Evolutionary conservation across 768 basidiomycete genomes (phyloP), one percentile per base, ranked within the genome.

Genomic region (Tylopilus vinaceipallidus): DNA sequence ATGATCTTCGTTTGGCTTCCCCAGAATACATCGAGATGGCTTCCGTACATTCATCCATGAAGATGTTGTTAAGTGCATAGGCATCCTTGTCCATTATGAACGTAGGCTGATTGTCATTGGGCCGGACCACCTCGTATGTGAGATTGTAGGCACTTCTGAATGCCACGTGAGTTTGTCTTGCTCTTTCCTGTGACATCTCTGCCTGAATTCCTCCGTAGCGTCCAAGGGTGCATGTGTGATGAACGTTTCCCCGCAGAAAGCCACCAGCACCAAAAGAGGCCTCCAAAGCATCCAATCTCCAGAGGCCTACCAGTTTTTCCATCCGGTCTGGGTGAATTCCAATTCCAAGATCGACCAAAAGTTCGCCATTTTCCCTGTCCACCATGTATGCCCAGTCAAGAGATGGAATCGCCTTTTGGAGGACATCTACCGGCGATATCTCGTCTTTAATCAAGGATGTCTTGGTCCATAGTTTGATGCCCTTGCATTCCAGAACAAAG

Each of bases 91-190:
- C 40, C 26, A 22, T 20, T 0, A 36, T 34, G 14, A 49, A 43
- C 4, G 19, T 24, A 2, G 48, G 42, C 3, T 16, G 14, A 35
- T 49, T 49, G 27, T 49, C 42, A 19, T 49, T 49, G 16, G 41
- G 41, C 6, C 34, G 26, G 8, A 49, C 27, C 6, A 22, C 48
- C 16, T 49, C 27, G 30, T 49, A 49, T 3, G 34, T 20, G 3
- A 49, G 42, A 30, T 49, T 49, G 8, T 49, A 49, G 2, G 49
- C 22, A 9, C 49, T 50, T 3, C 42, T 2, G 4, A 50, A 50
- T 2, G 14, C 6, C 1, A 50, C 9, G 5, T 50, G 42, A 16
- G 42, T 44, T n/a, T 27, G 26, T 10, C 22, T 3, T 4, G 35
- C 29, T 12, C 35, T 37, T 12, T 50, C 42, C 17, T 50, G 42